Conservation (phyloP, 768 basidiomycete genomes). For the Trametes meyenii region DNA sequence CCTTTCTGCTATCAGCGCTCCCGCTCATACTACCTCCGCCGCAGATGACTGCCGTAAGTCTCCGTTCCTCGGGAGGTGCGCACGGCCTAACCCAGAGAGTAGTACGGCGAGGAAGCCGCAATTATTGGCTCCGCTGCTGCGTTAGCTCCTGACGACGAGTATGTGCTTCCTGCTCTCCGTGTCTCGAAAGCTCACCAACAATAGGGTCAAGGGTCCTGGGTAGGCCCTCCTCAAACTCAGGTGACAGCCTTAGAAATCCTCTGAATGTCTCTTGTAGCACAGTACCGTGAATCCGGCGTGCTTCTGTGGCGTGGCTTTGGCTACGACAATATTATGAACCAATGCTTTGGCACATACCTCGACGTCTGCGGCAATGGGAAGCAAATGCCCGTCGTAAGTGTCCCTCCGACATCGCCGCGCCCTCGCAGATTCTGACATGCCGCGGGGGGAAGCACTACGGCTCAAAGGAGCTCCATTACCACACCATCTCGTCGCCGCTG, state of each 20-base stretch:
- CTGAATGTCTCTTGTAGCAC: slow-evolving; percentile 49
- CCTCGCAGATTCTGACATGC: not conserved
- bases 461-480: slow-evolving; percentile 82
- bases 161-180: slow-evolving; percentile 33
- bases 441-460: slow-evolving; percentile 70
- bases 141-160: slow-evolving; percentile 84
- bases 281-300: slow-evolving; percentile 93
- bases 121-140: slow-evolving; percentile 90
- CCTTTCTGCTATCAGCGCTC: not conserved
- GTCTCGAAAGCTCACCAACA: slow-evolving; percentile 13
- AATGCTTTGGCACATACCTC: slow-evolving; percentile 87
- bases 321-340: slow-evolving; percentile 82
- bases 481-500: slow-evolving; percentile 91
- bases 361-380: slow-evolving; percentile 83
- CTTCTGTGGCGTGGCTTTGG: slow-evolving; percentile 86
- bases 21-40: not conserved
- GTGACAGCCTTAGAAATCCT: not conserved
- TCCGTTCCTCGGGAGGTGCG: not conserved
- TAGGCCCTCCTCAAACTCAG: slow-evolving; percentile 30
- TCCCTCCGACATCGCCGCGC: slow-evolving; percentile 3
- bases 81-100: slow-evolving; percentile 12
- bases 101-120: slow-evolving; percentile 92
- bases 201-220: slow-evolving; percentile 66
- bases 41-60: slow-evolving; percentile 82
- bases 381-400: slow-evolving; percentile 88